Evolutionary conservation across 1,284 basidiomycete genomes (phyloP), one percentile per base, ranked within the genome.

Genomic region (Papiliotrema flavescens): DNA sequence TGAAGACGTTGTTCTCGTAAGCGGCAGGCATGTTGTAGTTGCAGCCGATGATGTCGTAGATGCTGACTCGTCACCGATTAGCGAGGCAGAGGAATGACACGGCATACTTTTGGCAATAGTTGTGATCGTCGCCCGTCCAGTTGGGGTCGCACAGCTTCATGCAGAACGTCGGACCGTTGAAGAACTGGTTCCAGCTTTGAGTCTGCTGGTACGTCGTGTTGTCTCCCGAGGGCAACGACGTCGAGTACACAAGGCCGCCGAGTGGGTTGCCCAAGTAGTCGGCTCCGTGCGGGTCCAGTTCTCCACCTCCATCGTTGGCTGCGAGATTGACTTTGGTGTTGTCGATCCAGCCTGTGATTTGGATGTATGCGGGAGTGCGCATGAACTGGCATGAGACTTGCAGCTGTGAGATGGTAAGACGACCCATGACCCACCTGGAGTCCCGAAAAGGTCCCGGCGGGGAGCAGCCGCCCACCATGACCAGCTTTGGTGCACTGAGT

Each of bases 21-120:
- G 79, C 77, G 59, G 82, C 84, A n/a, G 86, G 86, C 2, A 80
- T 83, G 65, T 88, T 88, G 76, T 83, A 87, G 11, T 64, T 69
- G 65, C 86, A 88, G 0, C 87, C 87, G 53, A 86, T 82, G 55
- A 84, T 82, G 65, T 88, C 86, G 49, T 55, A 70, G 62, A 52
- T 67, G 63, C 60, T 73, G 60, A 56, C 77, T 83, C 51, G 81
- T 79, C 74, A 86, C 82, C 62, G n/a, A n/a, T 84, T 39, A 37
- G 48, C 11, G 41, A 48, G 24, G 35, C 11, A 5, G 13, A 5
- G 15, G n/a, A 40, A 57, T 52, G n/a, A n/a, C n/a, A n/a, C n/a
- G n/a, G n/a, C n/a, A n/a, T 43, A 59, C 77, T 78, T 67, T 48
- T 71, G 60, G 57, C 86, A 88, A 62, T 75, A 80, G 40, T 77